Percentiles rank a stretch among this genome's conserved stretches.
Conservation (phyloP, 1,139 yeast genomes). For the Yarrowia galli region DNA sequence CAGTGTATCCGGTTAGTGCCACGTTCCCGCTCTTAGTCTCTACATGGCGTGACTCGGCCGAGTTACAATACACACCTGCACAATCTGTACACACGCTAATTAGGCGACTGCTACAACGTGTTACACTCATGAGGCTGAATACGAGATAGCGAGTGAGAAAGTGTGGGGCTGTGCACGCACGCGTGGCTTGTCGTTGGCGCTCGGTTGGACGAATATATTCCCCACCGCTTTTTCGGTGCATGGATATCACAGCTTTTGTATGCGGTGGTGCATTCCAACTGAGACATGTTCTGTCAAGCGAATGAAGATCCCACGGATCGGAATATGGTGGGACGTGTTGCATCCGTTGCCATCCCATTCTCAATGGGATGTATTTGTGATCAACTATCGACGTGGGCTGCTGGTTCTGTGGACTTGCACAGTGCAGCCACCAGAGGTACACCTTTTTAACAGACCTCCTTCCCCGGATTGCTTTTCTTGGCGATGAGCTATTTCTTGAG, state of each 20-base stretch:
- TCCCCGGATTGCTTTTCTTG: conserved; percentile 13
- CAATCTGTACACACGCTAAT: not conserved
- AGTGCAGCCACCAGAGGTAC: not conserved
- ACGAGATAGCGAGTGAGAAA: not conserved
- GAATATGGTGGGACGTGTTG: not conserved
- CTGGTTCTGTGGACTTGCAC: too few relatives aligned
- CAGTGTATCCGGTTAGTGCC: too few relatives aligned
- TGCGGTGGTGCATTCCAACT: not conserved
- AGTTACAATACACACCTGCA: not conserved
- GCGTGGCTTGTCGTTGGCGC: too few relatives aligned
- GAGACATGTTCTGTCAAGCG: not conserved
- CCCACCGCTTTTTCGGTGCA: not conserved
- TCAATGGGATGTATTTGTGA: too few relatives aligned
- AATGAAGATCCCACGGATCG: not conserved
- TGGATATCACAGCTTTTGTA: not conserved
- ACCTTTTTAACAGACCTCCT: not conserved
- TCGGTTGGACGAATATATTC: not conserved
- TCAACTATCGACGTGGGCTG: too few relatives aligned
- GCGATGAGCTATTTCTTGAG: not conserved
- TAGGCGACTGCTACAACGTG: not conserved
- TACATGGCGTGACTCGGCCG: conserved; percentile 3
- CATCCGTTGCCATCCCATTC: too few relatives aligned
- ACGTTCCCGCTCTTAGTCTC: too few relatives aligned
- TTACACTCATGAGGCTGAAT: conserved; percentile 5
- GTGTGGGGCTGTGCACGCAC: not conserved